Evolutionary conservation across 1,139 yeast species (phyloP).

Genomic region (Taphrina communis): DNA sequence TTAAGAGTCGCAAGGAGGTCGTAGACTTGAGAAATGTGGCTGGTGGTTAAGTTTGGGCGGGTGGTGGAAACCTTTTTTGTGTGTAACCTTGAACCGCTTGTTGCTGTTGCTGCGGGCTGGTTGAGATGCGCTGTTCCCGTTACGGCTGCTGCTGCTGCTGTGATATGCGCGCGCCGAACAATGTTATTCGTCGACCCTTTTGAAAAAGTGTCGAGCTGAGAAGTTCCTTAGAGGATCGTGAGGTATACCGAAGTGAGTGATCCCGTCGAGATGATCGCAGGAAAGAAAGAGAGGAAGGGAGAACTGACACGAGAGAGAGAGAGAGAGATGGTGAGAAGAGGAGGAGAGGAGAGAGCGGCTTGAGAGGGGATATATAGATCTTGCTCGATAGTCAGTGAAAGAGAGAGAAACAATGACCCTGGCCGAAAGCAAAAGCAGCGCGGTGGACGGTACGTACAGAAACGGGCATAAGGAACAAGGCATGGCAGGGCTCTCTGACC

Average conservation of each 20-base stretch:
- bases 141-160: too few species aligned
- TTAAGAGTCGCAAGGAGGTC: conserved; percentile 19
- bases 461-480: not conserved
- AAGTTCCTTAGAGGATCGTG: not conserved
- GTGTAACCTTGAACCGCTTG: not conserved
- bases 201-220: not conserved
- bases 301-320: not conserved
- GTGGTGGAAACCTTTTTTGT: not conserved
- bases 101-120: not conserved
- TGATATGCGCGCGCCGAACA: too few species aligned
- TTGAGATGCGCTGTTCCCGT: too few species aligned
- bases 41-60: conserved; percentile 4
- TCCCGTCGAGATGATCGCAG: too few species aligned
- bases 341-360: not conserved
- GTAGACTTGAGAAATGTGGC: conserved; percentile 14
- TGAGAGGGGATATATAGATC: conserved; percentile 6
- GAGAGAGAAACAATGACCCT: not conserved
- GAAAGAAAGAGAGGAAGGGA: too few species aligned
- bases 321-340: not conserved
- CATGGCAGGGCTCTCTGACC: not conserved
- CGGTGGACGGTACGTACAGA: too few species aligned
- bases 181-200: too few species aligned
- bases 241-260: too few species aligned
- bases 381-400: not conserved
- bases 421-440: not conserved